Evolutionary conservation across 23 red algal species (phyloP).

Genomic region (Gracilaria domingensis): DNA sequence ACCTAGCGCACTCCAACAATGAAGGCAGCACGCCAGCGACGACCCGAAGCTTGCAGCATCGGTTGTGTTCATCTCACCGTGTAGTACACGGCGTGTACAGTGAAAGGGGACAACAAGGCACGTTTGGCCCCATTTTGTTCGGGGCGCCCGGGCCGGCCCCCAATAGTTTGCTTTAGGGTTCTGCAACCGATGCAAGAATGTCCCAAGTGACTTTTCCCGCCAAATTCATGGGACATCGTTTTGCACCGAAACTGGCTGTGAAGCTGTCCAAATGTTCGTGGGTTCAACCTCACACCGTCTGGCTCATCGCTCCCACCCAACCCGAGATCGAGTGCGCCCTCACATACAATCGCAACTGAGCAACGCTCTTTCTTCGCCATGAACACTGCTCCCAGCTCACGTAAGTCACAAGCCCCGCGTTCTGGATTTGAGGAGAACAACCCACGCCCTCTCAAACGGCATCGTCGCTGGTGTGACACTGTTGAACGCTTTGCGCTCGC

Average conservation of each 20-base stretch:
- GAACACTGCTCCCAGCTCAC: neutral
- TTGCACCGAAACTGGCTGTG: neutral
- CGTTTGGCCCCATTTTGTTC: no score
- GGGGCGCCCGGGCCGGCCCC: no score
- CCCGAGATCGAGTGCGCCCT: neutral
- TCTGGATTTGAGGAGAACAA: neutral
- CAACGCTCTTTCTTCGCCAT: neutral
- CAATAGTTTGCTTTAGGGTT: no score
- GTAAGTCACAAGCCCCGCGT: neutral
- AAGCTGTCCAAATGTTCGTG: neutral
- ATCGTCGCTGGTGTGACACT: constrained; percentile 36
- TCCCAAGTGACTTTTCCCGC: neutral
- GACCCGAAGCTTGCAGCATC: no score
- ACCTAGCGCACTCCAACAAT: no score
- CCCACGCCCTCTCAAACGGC: constrained; percentile 18
- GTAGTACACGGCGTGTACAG: no score
- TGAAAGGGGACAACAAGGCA: no score
- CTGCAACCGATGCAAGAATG: no score
- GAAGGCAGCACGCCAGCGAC: no score
- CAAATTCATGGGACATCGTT: neutral
- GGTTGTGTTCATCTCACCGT: no score
- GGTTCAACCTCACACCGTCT: neutral
- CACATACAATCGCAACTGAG: neutral
- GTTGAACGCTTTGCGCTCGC: constrained; percentile 53
- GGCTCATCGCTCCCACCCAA: neutral